A percentile compares a stretch with the other conserved stretches of the same genome.
Conservation (phyloP, 2,329 filamentous ascomycete genomes). For the Colletotrichum eleusines region DNA sequence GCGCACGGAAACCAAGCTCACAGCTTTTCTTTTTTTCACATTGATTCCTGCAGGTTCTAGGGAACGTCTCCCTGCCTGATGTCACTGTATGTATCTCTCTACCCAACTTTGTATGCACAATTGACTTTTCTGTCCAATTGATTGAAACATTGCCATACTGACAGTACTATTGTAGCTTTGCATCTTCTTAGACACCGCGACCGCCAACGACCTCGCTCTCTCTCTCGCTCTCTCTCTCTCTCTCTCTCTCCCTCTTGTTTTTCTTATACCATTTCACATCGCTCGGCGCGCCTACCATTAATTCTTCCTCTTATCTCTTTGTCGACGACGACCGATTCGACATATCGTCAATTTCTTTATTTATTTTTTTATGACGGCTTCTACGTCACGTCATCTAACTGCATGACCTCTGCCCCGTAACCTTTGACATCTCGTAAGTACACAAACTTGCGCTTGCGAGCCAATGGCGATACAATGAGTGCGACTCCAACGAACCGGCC, state of each 20-base stretch:
- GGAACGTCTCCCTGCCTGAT: slow-evolving; percentile 27
- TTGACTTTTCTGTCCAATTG: slow-evolving; percentile 26
- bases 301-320: background rate
- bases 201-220: slow-evolving; percentile 4
- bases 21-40: slow-evolving; percentile 4
- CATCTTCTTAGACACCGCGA: slow-evolving; percentile 25
- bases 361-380: background rate
- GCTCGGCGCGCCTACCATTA: slow-evolving; percentile 22
- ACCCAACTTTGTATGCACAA: slow-evolving; percentile 6
- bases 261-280: slow-evolving; percentile 4
- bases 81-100: slow-evolving; percentile 38
- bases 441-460: slow-evolving; percentile 43
- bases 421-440: slow-evolving; percentile 12
- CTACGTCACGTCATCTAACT: background rate
- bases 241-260: no score
- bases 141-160: slow-evolving; percentile 16
- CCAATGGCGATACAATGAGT: slow-evolving; percentile 70
- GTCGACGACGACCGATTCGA: background rate
- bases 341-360: background rate
- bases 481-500: slow-evolving; percentile 71
- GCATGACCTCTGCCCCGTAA: slow-evolving; percentile 26
- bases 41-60: slow-evolving; percentile 29
- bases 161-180: slow-evolving; percentile 32
- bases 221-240: slow-evolving; percentile 13
- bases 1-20: slow-evolving; percentile 16